Evolutionary conservation across 768 basidiomycete genomes (phyloP), one percentile per base, ranked within the genome.

Genomic region (Auriscalpium microsporum): DNA sequence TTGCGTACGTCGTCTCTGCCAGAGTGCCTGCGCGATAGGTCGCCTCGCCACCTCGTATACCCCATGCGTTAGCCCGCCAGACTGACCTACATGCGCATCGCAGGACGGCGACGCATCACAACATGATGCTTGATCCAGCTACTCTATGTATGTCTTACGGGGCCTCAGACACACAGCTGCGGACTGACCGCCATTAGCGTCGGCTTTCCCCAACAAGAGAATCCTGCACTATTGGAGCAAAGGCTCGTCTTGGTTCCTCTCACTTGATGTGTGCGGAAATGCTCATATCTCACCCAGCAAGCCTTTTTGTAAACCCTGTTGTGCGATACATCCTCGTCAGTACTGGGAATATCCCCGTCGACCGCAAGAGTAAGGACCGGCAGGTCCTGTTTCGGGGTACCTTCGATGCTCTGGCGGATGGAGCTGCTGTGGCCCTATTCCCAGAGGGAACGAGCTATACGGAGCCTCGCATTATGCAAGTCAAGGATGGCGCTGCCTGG

Each of bases 311-410:
- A 16, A 87, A 96, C 67, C 90, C 90, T 3, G 68, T 82, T 10
- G 73, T 86, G 55, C 77, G 79, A 28, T 84, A 82, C 60, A 78
- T 98, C 56, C 76, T 98, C 9, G 80, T 80, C 52, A 87, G 88
- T 58, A 88, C 95, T 2, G 94, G 96, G n/a, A 96, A 96, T 69
- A 94, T 99, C 60, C 94, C 95, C 21, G 95, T 98, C 37, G 94
- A 96, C 69, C 82, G 96, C 57, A 94, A 90, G 73, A 90, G 81
- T 58, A 92, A 91, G 73, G 94, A 99, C 72, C 86, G 92, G 54
- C 87, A 88, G 64, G 79, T 81, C 17, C 75, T 98, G 16, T 94
- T 96, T 73, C 80, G 82, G 59, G 89, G 91, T 45, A 96, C 94
- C 0, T 86, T 97, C 63, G 87, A 95, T 51, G 86, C 87, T 1